Base-by-base conservation (phyloP, 306 rosid species). In the Vigna mungo region DNA sequence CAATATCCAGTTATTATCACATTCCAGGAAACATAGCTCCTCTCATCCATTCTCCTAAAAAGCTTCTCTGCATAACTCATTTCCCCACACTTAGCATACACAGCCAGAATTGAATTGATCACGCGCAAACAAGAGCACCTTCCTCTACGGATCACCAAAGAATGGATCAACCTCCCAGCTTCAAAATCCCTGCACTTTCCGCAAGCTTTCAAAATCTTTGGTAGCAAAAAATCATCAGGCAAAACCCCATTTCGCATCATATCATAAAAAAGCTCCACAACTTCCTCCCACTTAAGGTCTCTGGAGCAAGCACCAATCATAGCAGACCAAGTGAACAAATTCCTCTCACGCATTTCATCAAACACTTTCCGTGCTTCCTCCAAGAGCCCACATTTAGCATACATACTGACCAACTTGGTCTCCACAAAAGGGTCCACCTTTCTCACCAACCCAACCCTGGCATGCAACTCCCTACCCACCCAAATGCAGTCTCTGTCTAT, bases 301-400 rank as follows among this genome's bases (percentile, higher is more conserved):
- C 97, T 86, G 0, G 84, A 84, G 79, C 90, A 90, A 3, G 89
- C 97, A 14, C 99, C 97, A 49, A 92, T 90, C 88, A 95, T 95
- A 5, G 99, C 97, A 16, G 99, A 95, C 99, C 99, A 95, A 68
- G 99, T 75, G 82, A 83, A 95, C 90, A 95, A 82, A 80, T 95
- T 95, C 64, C 91, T 88, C 82, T 89, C 90, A 32, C 66, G 84
- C 92, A 95, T 95, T 86, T 72, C 87, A 75, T 90, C 90, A 54
- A 95, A 95, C 81, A 95, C 91, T 53, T 86, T 72, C 10, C 97
- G 89, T 3, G 98, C 99, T n/a, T 89, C 93, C 1, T 87, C 80
- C 52, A 95, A 72, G 36, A 12, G 78, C 9, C 97, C 97, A 21
- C 96, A 88, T 84, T 92, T 90, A 0, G 97, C 97, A 70, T 95